These are phyloP conservation scores for Kazachstania bromeliacearum DNA, from an alignment of 805 yeast genomes.

Conservation along the genomic window DNA sequence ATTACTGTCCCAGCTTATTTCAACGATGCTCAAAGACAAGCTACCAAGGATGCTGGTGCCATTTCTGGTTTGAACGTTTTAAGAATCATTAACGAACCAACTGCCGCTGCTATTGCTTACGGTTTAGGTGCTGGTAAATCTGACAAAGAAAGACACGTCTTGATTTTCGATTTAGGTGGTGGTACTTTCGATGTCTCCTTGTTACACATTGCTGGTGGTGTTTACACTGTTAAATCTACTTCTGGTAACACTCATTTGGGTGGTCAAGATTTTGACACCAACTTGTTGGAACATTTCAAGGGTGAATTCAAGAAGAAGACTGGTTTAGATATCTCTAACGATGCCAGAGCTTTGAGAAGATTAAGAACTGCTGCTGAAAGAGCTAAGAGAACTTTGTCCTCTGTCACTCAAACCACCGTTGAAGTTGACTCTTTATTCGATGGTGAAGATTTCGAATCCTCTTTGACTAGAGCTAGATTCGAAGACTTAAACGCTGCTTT, in stretches of 20 bases:
- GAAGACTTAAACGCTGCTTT: conserved; percentile 92
- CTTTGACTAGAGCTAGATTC: conserved; percentile 94
- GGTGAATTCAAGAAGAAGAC: conserved; percentile 92
- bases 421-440: conserved; percentile 92
- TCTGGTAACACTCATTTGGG: conserved; percentile 68
- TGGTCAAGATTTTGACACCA: conserved; percentile 96
- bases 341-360: conserved; percentile 95
- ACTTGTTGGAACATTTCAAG: conserved; percentile 83
- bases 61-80: conserved; percentile 93
- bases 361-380: conserved; percentile 97
- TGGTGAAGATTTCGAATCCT: conserved; percentile 94
- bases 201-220: conserved; percentile 89
- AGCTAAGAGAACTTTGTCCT: conserved; percentile 95
- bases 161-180: conserved; percentile 94
- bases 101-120: conserved; percentile 96
- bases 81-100: conserved; percentile 94
- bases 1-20: conserved; percentile 96
- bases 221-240: conserved; percentile 91
- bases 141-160: conserved; percentile 75
- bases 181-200: conserved; percentile 96
- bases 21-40: conserved; percentile 97
- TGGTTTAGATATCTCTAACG: conserved; percentile 79
- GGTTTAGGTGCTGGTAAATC: conserved; percentile 74
- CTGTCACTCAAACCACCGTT: conserved; percentile 88
- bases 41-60: conserved; percentile 94